Conservation (phyloP, 768 basidiomycete species). For the Leccinum variicolor region DNA sequence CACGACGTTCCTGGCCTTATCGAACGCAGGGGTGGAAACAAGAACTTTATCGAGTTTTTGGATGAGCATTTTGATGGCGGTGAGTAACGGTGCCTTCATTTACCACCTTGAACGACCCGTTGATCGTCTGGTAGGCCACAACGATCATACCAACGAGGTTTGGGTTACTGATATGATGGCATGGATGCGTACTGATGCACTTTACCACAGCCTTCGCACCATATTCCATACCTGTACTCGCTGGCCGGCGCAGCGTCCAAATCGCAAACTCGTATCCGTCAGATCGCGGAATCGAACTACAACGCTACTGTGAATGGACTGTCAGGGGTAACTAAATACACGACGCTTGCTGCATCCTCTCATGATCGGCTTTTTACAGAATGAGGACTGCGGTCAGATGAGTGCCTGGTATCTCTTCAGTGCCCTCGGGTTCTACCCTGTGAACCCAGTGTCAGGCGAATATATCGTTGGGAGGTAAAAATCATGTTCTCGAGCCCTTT, state of each 20-base stretch:
- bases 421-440: conserved; percentile 81
- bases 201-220: conserved; percentile 65
- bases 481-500: background rate
- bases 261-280: conserved; percentile 66
- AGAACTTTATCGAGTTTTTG: conserved; percentile 60
- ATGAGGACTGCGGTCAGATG: conserved; percentile 91
- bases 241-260: conserved; percentile 69
- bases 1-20: conserved; percentile 67
- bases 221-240: conserved; percentile 81
- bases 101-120: background rate
- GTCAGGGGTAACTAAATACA: conserved; percentile 54
- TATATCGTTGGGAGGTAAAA: conserved; percentile 73
- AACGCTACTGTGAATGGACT: conserved; percentile 66
- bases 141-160: conserved; percentile 79
- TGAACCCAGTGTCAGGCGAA: conserved; percentile 73
- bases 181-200: conserved; percentile 3
- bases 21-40: conserved; percentile 59
- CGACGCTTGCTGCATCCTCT: background rate
- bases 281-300: conserved; percentile 63
- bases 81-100: conserved; percentile 18
- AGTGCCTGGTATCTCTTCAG: conserved; percentile 86
- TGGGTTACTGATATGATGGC: background rate
- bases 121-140: conserved; percentile 50
- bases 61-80: conserved; percentile 54
- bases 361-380: conserved; percentile 37